Evolutionary conservation across 768 basidiomycete genomes (phyloP).

Genomic region (Mycena epipterygia): DNA sequence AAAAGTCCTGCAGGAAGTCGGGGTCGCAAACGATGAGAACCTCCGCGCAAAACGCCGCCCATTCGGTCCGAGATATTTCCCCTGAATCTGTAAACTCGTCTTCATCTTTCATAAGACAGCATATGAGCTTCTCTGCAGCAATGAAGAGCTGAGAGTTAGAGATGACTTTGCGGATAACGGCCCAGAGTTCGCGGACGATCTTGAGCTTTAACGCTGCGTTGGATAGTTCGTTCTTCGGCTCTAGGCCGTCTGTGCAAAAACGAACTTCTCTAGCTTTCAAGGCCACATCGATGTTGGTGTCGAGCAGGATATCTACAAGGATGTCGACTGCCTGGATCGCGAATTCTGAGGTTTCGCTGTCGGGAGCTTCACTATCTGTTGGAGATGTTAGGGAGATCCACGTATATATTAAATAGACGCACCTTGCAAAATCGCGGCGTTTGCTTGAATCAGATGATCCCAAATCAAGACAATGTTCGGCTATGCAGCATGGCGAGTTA

Average conservation of each 20-base stretch:
- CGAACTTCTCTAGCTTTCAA: conserved; percentile 39
- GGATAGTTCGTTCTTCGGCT: conserved; percentile 36
- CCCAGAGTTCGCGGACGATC: conserved; percentile 73
- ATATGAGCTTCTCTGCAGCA: conserved; percentile 62
- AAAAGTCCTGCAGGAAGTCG: conserved; percentile 66
- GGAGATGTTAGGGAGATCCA: conserved; percentile 11
- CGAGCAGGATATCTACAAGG: conserved; percentile 63
- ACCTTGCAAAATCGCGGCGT: conserved; percentile 64
- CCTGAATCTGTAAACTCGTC: conserved; percentile 58
- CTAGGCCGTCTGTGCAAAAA: conserved; percentile 30
- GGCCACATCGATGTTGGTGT: conserved; percentile 59
- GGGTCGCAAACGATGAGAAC: conserved; percentile 62
- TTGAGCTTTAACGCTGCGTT: conserved; percentile 70
- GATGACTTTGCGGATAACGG: conserved; percentile 56
- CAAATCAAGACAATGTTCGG: conserved; percentile 65
- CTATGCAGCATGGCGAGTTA: background rate
- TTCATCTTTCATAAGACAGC: conserved; percentile 63
- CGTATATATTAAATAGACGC: conserved; percentile 7
- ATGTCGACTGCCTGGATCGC: conserved; percentile 56
- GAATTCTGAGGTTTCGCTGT: conserved; percentile 51
- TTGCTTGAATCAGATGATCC: conserved; percentile 67
- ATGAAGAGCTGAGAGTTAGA: conserved; percentile 55
- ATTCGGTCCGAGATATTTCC: conserved; percentile 63
- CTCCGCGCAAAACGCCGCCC: conserved; percentile 74
- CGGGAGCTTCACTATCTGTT: conserved; percentile 60